A percentile compares a stretch with the other conserved stretches of the same genome.
Evolutionary conservation across 768 basidiomycete genomes (phyloP).

Genomic region (Ramaria rubella): DNA sequence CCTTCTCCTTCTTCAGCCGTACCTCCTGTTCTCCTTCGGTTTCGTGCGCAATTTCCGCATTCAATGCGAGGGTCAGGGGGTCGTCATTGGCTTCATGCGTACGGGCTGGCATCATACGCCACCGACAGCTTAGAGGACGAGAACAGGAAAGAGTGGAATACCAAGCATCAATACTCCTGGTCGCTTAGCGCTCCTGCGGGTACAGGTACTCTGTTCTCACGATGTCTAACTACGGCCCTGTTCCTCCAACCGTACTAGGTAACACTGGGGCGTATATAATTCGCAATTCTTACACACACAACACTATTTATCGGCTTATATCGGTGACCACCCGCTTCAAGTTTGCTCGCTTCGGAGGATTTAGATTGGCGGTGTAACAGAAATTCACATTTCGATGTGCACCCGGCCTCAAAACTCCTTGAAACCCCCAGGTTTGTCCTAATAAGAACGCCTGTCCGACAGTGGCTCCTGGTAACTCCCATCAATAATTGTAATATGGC

Average conservation of each 20-base stretch:
- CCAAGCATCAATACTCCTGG: neutral
- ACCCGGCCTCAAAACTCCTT: no score
- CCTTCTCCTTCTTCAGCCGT: conserved; percentile 55
- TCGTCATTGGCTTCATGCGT: conserved; percentile 7
- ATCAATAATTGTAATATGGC: no score
- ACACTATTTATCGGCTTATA: no score
- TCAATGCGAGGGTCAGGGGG: conserved; percentile 5
- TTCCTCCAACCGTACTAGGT: neutral
- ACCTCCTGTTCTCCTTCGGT: conserved; percentile 46
- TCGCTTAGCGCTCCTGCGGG: neutral
- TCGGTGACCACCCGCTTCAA: no score
- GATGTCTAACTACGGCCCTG: conserved; percentile 1
- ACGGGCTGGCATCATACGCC: conserved; percentile 8
- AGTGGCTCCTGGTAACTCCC: no score
- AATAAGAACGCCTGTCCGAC: no score
- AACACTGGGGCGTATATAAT: no score
- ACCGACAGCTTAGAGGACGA: neutral
- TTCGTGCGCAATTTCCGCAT: conserved; percentile 33
- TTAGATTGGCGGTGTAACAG: no score
- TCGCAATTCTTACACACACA: no score
- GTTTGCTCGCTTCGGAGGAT: no score
- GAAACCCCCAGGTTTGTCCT: no score
- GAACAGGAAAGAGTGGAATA: neutral
- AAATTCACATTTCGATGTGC: no score
- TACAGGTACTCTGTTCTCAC: neutral